Evolutionary conservation across 2,329 filamentous ascomycete genomes (phyloP), one percentile per base, ranked within the genome.

Genomic region (Stenocarpella maydis): DNA sequence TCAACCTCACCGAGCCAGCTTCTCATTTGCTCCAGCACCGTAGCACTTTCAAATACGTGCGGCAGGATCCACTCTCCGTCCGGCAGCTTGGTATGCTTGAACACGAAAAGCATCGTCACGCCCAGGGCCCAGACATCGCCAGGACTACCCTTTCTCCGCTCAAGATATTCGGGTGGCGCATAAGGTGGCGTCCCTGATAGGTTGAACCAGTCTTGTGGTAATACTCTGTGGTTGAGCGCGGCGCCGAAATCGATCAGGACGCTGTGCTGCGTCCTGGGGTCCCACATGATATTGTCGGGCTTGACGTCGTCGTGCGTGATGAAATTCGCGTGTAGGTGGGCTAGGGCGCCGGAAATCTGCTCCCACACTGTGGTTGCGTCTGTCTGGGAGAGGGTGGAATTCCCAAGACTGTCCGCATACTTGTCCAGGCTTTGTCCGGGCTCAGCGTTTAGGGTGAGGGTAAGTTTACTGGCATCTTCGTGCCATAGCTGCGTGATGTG

Each of bases 231-330:
- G 34, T 69, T 61, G n/a, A 72, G 66, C 10, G 69, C 71, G 24
- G 71, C 71, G 15, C 71, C 71, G 37, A 72, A 71, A 31, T 72
- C 71, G 8, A 72, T 69, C 37, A 72, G 50, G 26, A 69, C 69
- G 19, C 55, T 53, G 45, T 60, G 52, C 43, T 54, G 65, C 24
- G 49, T 39, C 19, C 2, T 4, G 4, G 31, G 60, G 43, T 71
- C 68, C 55, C 54, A 72, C 19, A 71, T 67, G 17, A 72, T 72
- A n/a, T 72, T 72, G 1, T 72, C 69, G n/a, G 71, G 71, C 45
- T 72, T 72, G 2, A 72, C 67, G 37, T 72, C 71, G 64, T 72
- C 71, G 26, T 72, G 71, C 1, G 61, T 69, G 6, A 72, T 71
- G 14, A 19, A 37, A 2, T 34, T 58, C 14, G 21, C 19, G 15